A percentile compares a stretch with the other conserved stretches of the same genome.
Conservation (phyloP, 75 land plant genomes). For the Picea sitchensis region DNA sequence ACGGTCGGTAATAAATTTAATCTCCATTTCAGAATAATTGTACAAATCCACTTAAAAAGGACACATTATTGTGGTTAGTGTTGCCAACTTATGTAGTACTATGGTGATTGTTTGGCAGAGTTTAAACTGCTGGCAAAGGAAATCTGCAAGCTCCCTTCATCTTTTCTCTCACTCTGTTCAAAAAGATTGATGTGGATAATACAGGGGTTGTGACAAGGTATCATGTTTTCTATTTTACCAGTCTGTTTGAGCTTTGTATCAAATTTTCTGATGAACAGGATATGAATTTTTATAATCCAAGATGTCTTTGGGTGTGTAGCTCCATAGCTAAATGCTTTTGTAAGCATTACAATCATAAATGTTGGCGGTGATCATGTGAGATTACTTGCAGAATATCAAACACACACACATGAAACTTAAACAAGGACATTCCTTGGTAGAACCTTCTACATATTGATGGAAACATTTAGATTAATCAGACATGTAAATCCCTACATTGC, state of each 20-base stretch:
- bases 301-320: neutral
- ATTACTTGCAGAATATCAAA: too few relatives aligned
- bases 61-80: neutral
- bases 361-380: too few relatives aligned
- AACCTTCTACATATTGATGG: too few relatives aligned
- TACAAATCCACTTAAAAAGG: neutral
- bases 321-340: neutral
- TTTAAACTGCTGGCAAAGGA: slow-evolving; percentile 74
- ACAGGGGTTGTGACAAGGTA: slow-evolving; percentile 80
- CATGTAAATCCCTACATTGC: too few relatives aligned
- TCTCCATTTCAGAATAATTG: neutral
- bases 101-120: slow-evolving; percentile 34
- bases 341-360: neutral
- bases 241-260: neutral
- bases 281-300: neutral
- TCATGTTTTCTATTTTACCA: neutral
- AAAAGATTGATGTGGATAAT: slow-evolving; percentile 64
- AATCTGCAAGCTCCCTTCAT: slow-evolving; percentile 93
- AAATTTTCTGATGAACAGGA: neutral
- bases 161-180: slow-evolving; percentile 71
- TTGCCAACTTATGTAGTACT: neutral
- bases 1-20: slow-evolving; percentile 38
- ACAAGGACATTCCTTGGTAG: too few relatives aligned
- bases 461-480: too few relatives aligned
- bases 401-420: too few relatives aligned